These are phyloP conservation scores for Hypholoma fasciculare DNA, from an alignment of 768 basidiomycete genomes.

Conservation along the genomic window DNA sequence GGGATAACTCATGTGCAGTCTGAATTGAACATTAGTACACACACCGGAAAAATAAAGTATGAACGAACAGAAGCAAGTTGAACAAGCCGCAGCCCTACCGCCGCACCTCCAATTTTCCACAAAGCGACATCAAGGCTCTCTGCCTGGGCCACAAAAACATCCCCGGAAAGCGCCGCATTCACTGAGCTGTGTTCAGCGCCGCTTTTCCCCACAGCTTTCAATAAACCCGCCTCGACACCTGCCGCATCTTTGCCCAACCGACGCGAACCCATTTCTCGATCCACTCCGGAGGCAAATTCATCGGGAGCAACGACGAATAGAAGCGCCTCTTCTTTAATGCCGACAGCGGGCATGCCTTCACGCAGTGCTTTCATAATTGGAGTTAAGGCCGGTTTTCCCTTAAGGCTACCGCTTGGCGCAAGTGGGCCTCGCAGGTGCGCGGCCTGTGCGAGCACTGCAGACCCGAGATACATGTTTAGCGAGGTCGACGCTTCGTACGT, in stretches of 20 bases:
- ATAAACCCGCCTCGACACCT: not conserved
- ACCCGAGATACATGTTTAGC: constrained; percentile 73
- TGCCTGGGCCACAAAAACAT: constrained; percentile 61
- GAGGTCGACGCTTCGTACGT: constrained; percentile 87
- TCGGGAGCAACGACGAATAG: constrained; percentile 23
- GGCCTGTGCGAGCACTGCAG: constrained; percentile 31
- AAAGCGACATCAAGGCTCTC: constrained; percentile 71
- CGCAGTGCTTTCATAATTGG: constrained; percentile 52
- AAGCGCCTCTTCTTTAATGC: constrained; percentile 24
- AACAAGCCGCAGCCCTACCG: constrained; percentile 69
- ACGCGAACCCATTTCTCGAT: constrained; percentile 4
- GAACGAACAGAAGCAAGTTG: constrained; percentile 68
- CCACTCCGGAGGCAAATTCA: constrained; percentile 22
- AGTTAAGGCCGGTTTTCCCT: constrained; percentile 9
- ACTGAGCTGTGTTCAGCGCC: not conserved
- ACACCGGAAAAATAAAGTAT: not conserved
- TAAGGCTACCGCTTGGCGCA: not conserved
- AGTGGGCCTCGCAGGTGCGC: not conserved
- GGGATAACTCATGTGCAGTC: constrained; percentile 77
- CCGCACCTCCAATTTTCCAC: constrained; percentile 84
- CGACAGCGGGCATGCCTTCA: constrained; percentile 37
- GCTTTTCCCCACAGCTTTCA: not conserved
- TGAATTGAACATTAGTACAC: constrained; percentile 23
- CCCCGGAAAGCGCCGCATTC: constrained; percentile 33
- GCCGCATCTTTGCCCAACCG: not conserved